These are phyloP conservation scores for Rhododendron simsii DNA, from an alignment of 148 eudicot species.

Conservation along the genomic window DNA sequence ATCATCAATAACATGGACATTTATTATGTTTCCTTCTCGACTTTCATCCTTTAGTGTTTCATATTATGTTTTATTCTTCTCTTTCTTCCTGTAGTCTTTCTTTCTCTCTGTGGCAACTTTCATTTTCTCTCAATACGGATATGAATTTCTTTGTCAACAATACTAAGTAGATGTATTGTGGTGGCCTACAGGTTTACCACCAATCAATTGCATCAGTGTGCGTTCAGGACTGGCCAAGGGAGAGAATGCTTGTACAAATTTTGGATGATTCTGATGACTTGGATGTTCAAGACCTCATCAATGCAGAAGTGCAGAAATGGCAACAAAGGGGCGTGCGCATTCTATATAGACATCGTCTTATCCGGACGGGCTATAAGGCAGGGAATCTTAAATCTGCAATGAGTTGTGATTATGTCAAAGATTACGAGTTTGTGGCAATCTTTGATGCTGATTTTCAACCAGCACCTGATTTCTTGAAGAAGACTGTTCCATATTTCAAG, in stretches of 20 bases:
- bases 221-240: constrained; percentile 89
- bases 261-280: constrained; percentile 76
- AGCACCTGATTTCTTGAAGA: constrained; percentile 80
- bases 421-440: constrained; percentile 92
- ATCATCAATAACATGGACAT: background rate
- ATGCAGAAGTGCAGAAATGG: constrained; percentile 88
- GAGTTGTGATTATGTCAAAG: constrained; percentile 89
- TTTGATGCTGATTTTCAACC: constrained; percentile 99
- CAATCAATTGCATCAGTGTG: constrained; percentile 87
- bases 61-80: background rate
- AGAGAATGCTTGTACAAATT: constrained; percentile 88
- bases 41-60: no score
- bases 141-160: constrained; percentile 13
- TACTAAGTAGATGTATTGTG: constrained; percentile 5
- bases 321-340: constrained; percentile 78
- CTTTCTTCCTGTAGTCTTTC: background rate
- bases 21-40: background rate
- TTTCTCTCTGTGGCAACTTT: background rate
- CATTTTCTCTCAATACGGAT: background rate
- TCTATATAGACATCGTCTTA: constrained; percentile 82
- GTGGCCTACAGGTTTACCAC: constrained; percentile 67
- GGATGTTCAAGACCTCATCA: constrained; percentile 67
- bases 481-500: constrained; percentile 87
- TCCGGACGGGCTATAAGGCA: constrained; percentile 94
- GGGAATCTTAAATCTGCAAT: constrained; percentile 96